Conservation (phyloP, 129 eudicot species). For the Calendula officinalis region DNA sequence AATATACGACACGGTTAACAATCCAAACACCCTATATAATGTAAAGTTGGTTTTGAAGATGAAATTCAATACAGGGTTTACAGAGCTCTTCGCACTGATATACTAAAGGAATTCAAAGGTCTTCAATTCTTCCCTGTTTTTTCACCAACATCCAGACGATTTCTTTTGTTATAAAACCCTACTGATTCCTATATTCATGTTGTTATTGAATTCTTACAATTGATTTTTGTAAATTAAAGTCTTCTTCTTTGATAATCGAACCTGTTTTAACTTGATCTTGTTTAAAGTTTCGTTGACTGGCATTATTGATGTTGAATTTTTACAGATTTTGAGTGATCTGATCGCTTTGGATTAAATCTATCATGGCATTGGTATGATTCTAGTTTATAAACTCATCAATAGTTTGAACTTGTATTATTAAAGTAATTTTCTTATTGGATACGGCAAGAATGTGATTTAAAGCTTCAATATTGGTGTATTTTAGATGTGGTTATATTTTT, state of each 20-base stretch:
- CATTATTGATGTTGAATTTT: conserved; percentile 17
- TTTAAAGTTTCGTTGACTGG: conserved; percentile 11
- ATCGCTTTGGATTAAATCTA: conserved; percentile 24
- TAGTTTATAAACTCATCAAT: neutral
- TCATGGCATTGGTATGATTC: conserved; percentile 47
- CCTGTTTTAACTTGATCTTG: conserved; percentile 24
- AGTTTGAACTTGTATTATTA: neutral
- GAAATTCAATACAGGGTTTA: conserved; percentile 24
- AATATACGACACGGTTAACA: neutral
- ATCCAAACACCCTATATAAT: conserved; percentile 10
- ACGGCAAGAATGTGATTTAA: conserved; percentile 23
- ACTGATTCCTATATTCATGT: conserved; percentile 14
- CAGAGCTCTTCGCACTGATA: conserved; percentile 4
- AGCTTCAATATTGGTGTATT: neutral
- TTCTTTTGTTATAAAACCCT: neutral
- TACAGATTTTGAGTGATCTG: conserved; percentile 40
- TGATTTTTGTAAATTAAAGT: neutral
- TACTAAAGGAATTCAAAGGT: conserved; percentile 16
- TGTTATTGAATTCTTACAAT: conserved; percentile 13
- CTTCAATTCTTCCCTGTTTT: conserved; percentile 18
- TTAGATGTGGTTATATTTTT: conserved; percentile 13
- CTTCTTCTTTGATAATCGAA: conserved; percentile 24
- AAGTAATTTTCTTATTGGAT: neutral
- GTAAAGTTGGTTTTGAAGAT: conserved; percentile 16
- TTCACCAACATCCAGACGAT: conserved; percentile 8